Evolutionary conservation across 225 moss, liverwort and hornwort genomes (phyloP).

Genomic region (Marchantia polymorpha): DNA sequence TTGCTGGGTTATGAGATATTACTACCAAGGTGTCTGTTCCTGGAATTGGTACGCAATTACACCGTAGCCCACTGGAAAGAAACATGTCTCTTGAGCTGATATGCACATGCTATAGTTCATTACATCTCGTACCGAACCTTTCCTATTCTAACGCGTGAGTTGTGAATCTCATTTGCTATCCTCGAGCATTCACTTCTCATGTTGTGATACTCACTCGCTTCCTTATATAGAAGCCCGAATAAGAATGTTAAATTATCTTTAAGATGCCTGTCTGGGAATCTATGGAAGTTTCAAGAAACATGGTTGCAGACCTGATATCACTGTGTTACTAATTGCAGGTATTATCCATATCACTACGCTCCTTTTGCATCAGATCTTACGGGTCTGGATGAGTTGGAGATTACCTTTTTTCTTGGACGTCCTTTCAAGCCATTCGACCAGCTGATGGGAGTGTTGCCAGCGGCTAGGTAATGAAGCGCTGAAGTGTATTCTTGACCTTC

Average conservation of each 20-base stretch:
- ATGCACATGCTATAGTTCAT: too few species aligned
- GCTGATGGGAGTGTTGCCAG: conserved; percentile 99
- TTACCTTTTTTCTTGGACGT: conserved; percentile 66
- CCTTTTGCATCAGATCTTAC: conserved; percentile 95
- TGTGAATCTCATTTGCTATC: too few species aligned
- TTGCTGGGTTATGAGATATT: conserved; percentile 99
- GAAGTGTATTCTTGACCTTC: neutral
- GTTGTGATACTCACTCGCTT: too few species aligned
- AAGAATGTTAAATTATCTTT: neutral
- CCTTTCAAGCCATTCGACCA: conserved; percentile 99
- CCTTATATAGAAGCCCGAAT: too few species aligned
- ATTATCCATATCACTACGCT: conserved; percentile 95
- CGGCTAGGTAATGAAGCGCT: conserved; percentile 62
- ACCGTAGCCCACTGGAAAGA: neutral
- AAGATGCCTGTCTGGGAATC: neutral
- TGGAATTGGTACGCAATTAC: conserved; percentile 75
- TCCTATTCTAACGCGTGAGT: too few species aligned
- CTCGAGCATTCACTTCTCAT: too few species aligned
- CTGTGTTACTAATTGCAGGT: conserved; percentile 46
- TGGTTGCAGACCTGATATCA: neutral
- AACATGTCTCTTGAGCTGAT: neutral
- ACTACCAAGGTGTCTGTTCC: conserved; percentile 99
- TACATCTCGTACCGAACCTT: too few species aligned
- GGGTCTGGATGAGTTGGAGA: conserved; percentile 79
- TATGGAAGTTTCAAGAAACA: neutral